phyloP scores from a whole-genome alignment of 2,329 filamentous ascomycete genomes.

The Fusarium caatingaense region DNA sequence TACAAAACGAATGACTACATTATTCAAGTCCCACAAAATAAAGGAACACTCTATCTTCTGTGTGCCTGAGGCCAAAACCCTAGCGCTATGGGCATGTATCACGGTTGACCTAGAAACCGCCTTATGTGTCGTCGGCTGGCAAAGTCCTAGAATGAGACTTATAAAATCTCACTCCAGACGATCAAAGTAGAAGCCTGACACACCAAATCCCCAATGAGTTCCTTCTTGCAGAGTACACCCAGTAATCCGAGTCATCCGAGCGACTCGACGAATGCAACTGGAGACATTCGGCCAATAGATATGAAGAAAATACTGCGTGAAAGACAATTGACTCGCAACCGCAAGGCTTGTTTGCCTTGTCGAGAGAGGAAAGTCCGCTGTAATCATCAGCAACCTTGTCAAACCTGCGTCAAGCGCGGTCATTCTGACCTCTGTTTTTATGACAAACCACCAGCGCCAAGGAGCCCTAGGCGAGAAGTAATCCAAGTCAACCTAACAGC shows the following conservation, averaged over 20 bases:
- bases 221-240: not conserved
- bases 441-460: not conserved
- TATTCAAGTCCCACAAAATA: too few species aligned
- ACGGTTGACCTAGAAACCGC: too few species aligned
- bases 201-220: not conserved
- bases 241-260: conserved; percentile 11
- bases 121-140: too few species aligned
- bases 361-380: conserved; percentile 31
- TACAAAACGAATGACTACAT: too few species aligned
- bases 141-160: not conserved
- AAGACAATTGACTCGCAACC: conserved; percentile 47
- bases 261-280: not conserved
- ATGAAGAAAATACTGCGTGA: conserved; percentile 14
- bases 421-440: conserved; percentile 22
- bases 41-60: too few species aligned
- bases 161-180: not conserved
- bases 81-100: too few species aligned
- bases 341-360: conserved; percentile 53
- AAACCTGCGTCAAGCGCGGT: conserved; percentile 28
- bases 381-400: conserved; percentile 24
- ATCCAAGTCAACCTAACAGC: not conserved
- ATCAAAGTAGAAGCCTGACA: not conserved
- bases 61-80: too few species aligned
- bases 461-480: not conserved
- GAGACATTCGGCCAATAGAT: not conserved